phyloP scores from a whole-genome alignment of 805 yeast species.

The Zygoascus tannicola region DNA sequence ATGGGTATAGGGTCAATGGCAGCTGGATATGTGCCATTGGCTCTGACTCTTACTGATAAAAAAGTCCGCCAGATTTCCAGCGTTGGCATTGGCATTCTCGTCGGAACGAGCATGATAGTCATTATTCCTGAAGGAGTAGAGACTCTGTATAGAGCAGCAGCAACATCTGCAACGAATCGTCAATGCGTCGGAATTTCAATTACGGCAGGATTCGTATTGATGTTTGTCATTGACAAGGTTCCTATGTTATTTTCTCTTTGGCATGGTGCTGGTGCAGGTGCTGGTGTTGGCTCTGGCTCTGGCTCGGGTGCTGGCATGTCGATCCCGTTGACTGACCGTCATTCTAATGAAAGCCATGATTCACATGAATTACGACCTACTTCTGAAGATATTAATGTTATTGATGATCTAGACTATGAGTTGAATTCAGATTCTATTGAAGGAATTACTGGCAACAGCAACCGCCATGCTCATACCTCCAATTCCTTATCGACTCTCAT shows the following conservation, averaged over 20 bases:
- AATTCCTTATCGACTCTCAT: slow-evolving; percentile 41
- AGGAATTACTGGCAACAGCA: no score
- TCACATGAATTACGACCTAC: not conserved
- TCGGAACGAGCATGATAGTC: slow-evolving; percentile 50
- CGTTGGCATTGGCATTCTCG: slow-evolving; percentile 50
- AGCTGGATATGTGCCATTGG: slow-evolving; percentile 28
- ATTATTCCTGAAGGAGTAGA: slow-evolving; percentile 61
- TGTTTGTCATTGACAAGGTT: slow-evolving; percentile 43
- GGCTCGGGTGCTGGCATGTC: slow-evolving; percentile 4
- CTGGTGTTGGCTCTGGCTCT: not conserved
- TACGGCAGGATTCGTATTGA: slow-evolving; percentile 43
- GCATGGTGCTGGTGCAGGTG: not conserved
- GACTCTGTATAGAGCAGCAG: slow-evolving; percentile 26
- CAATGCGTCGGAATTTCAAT: slow-evolving; percentile 39
- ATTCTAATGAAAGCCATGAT: not conserved
- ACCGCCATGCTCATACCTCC: slow-evolving; percentile 12
- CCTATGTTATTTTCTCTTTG: slow-evolving; percentile 14
- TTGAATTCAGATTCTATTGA: slow-evolving; percentile 14
- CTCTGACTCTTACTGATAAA: slow-evolving; percentile 23
- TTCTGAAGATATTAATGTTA: not conserved
- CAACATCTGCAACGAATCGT: slow-evolving; percentile 8
- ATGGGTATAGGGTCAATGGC: slow-evolving; percentile 26
- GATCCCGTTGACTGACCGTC: slow-evolving; percentile 6
- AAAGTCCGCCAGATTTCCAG: slow-evolving; percentile 36
- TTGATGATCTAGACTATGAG: not conserved